A percentile compares a stretch with the other conserved stretches of the same genome.
Evolutionary conservation across 1,139 yeast species (phyloP).

Genomic region (Sugiyamaella xylanicola): DNA sequence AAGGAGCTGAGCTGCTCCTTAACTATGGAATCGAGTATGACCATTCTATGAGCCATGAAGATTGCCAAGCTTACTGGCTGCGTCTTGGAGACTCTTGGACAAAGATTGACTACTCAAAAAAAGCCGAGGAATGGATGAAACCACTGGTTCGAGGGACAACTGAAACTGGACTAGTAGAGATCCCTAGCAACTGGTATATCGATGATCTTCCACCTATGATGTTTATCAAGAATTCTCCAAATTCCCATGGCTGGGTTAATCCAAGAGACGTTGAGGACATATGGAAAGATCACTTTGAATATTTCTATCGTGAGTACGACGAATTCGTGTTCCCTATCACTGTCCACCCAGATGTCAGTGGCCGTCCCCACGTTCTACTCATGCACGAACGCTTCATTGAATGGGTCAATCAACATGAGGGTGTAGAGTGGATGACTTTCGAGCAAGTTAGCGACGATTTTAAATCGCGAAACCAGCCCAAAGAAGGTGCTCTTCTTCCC

Average conservation of each 20-base stretch:
- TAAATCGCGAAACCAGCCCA: slow-evolving; percentile 23
- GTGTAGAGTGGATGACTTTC: slow-evolving; percentile 45
- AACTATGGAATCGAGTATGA: slow-evolving; percentile 41
- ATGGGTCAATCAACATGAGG: slow-evolving; percentile 41
- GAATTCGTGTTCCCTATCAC: slow-evolving; percentile 43
- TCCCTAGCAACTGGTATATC: slow-evolving; percentile 42
- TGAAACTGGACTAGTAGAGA: slow-evolving; percentile 42
- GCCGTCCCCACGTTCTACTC: slow-evolving; percentile 39
- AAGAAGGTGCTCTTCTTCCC: slow-evolving; percentile 8
- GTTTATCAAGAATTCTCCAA: slow-evolving; percentile 40
- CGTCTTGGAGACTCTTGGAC: slow-evolving; percentile 43
- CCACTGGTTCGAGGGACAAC: slow-evolving; percentile 37
- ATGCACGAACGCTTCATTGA: slow-evolving; percentile 44
- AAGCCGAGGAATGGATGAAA: slow-evolving; percentile 42
- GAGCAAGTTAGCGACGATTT: slow-evolving; percentile 41
- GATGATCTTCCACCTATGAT: slow-evolving; percentile 43
- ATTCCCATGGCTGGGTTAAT: slow-evolving; percentile 41
- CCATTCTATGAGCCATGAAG: slow-evolving; percentile 40
- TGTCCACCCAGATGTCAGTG: slow-evolving; percentile 42
- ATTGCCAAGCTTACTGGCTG: slow-evolving; percentile 42
- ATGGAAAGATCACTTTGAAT: slow-evolving; percentile 37
- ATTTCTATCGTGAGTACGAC: slow-evolving; percentile 42
- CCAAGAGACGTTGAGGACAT: slow-evolving; percentile 43
- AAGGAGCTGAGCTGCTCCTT: slow-evolving; percentile 40
- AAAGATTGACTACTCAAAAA: slow-evolving; percentile 40